These are phyloP conservation scores for Arthrobotrys musiformis DNA, from an alignment of 2,329 filamentous ascomycete species.

Conservation along the genomic window DNA sequence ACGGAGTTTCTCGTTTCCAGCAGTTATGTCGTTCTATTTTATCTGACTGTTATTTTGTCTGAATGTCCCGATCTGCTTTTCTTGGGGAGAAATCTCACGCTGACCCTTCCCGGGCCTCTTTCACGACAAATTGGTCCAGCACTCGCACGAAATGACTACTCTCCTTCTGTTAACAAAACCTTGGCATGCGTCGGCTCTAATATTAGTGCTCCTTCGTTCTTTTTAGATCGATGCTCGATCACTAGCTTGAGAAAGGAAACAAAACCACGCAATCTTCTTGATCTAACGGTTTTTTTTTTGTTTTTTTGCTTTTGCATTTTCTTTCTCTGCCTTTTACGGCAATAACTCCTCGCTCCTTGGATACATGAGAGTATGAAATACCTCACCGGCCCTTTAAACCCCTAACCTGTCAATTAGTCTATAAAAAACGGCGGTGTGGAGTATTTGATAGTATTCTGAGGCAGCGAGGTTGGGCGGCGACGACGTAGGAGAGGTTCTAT, in stretches of 20 bases:
- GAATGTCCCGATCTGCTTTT: slow-evolving; percentile 22
- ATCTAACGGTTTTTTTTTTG: not conserved
- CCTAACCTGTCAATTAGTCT: not conserved
- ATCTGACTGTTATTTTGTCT: not conserved
- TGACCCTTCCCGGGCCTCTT: slow-evolving; percentile 6
- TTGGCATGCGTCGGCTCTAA: no score
- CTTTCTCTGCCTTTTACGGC: slow-evolving; percentile 6
- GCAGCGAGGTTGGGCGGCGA: not conserved
- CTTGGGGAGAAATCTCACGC: slow-evolving; percentile 18
- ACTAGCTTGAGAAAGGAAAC: no score
- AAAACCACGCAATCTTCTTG: no score
- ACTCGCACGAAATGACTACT: slow-evolving; percentile 22
- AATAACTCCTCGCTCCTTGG: not conserved
- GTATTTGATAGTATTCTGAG: slow-evolving; percentile 42
- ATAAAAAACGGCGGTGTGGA: slow-evolving; percentile 26
- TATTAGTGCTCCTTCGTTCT: not conserved
- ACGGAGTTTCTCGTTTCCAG: slow-evolving; percentile 40
- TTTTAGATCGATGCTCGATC: no score
- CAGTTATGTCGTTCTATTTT: slow-evolving; percentile 19
- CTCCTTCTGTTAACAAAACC: not conserved
- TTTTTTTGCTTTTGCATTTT: not conserved
- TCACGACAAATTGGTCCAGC: slow-evolving; percentile 1
- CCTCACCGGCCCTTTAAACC: not conserved
- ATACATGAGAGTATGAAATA: slow-evolving; percentile 45
- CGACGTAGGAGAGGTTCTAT: not conserved